phyloP scores from a whole-genome alignment of 2,329 filamentous ascomycete species.

The Davidsoniella australis region DNA sequence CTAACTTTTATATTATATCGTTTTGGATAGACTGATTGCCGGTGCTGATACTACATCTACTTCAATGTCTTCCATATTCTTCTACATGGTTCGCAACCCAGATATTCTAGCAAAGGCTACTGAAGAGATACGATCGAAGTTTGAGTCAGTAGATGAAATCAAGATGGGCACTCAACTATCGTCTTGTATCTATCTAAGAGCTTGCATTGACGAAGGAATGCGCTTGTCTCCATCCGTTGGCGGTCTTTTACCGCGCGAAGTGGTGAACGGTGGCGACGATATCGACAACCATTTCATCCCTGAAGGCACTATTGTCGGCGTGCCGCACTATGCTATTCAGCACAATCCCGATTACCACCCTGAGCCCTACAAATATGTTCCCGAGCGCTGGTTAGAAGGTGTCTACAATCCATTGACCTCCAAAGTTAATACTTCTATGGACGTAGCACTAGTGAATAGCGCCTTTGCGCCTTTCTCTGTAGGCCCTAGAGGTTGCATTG shows the following conservation, averaged over 20 bases:
- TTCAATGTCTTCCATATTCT: constrained; percentile 44
- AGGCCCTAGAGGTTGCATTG: constrained; percentile 54
- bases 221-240: constrained; percentile 44
- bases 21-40: constrained; percentile 38
- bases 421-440: constrained; percentile 28
- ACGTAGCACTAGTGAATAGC: constrained; percentile 38
- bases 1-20: neutral
- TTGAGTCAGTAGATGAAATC: constrained; percentile 37
- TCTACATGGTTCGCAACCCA: constrained; percentile 41
- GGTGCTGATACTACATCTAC: constrained; percentile 58
- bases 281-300: constrained; percentile 38
- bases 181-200: constrained; percentile 40
- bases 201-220: constrained; percentile 50
- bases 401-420: constrained; percentile 22
- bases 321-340: constrained; percentile 51
- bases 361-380: constrained; percentile 38
- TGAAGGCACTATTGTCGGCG: constrained; percentile 44
- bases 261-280: constrained; percentile 35
- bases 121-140: constrained; percentile 34
- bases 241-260: constrained; percentile 41
- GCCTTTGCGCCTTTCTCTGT: constrained; percentile 63
- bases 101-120: constrained; percentile 29
- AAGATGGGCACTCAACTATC: constrained; percentile 31
- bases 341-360: constrained; percentile 48
- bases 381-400: constrained; percentile 47